These are phyloP conservation scores for Scenedesmus sp. DNA, from an alignment of 163 green algal species.

Conservation along the genomic window DNA sequence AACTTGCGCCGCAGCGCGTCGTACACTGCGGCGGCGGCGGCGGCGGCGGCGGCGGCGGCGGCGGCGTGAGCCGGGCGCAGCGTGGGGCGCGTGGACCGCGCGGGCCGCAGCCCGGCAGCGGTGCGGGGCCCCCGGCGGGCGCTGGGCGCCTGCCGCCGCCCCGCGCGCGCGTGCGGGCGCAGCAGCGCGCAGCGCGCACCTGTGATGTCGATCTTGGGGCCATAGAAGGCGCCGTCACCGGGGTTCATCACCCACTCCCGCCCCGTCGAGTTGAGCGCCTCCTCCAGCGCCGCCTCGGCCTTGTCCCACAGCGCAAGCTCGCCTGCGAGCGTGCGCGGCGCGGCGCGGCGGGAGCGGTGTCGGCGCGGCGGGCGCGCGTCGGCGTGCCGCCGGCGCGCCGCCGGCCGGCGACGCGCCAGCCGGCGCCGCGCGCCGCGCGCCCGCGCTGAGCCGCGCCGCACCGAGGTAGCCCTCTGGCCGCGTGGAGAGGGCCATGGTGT, in stretches of 20 bases:
- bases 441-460: neutral
- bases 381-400: neutral
- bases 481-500: constrained; percentile 94
- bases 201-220: constrained; percentile 99
- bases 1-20: constrained; percentile 96
- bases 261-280: constrained; percentile 80
- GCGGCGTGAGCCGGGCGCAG: too few relatives aligned
- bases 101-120: too few relatives aligned
- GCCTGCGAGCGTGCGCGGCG: too few relatives aligned
- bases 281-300: constrained; percentile 78
- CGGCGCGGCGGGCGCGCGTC: too few relatives aligned
- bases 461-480: constrained; percentile 90
- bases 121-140: too few relatives aligned
- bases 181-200: constrained; percentile 37
- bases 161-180: too few relatives aligned
- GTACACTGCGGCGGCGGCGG: constrained; percentile 53
- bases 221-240: constrained; percentile 96
- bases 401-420: neutral
- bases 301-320: constrained; percentile 93
- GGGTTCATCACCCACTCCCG: constrained; percentile 77
- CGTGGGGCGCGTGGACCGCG: too few relatives aligned
- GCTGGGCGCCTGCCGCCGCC: too few relatives aligned
- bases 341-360: too few relatives aligned
- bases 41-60: too few relatives aligned
- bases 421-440: neutral